Base-by-base conservation (phyloP, 1,284 basidiomycete genomes). In the Porodaedalea pini region DNA sequence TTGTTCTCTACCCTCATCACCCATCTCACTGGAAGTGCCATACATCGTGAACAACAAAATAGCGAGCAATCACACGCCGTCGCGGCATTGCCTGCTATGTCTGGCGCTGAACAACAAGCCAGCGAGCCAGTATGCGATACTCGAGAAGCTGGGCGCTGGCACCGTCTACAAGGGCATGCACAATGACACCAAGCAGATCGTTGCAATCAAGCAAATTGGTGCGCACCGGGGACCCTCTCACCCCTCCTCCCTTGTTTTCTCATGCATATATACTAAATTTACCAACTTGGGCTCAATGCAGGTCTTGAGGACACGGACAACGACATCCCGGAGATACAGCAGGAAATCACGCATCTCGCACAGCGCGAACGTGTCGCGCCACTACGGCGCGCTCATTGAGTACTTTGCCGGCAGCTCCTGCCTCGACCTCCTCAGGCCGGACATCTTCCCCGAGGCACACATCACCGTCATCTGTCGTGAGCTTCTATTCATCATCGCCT, bases 381-480 rank as follows among this genome's bases (percentile, higher is more conserved):
- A 98, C 73, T 98, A 97, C 67, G 96, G 94, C 51, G 95, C 93
- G 56, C 99, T 99, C 67, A 99, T 99, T 97, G 96, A 99, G 72
- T 98, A 94, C 71, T 86, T 98, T 51, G 94, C 94, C 0, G 97
- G 96, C 32, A 97, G 96, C n/a, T 98, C 94, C 19, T 98, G 96
- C 74, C 83, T 97, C 52, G 96, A 98, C 71, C 79, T 99, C 50
- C 82, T 98, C 65, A 97, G 96, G 71, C 85, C 92, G 0, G 95
- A 93, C 23, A 77, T 84, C 19, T 97, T 98, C 70, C 84, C 88
- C 6, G 97, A 99, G 72, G 79, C 82, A 0, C 94, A 98, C 68
- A 97, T 98, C 62, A 94, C 96, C 13, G 88, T 97, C 64, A 84
- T 98, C 62, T 94, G 92, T 67, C 88, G 92, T 51, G 96, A 99